Evolutionary conservation across 495 filamentous ascomycete genomes (phyloP), one percentile per base, ranked within the genome.

Genomic region (Podospora tetraspora): DNA sequence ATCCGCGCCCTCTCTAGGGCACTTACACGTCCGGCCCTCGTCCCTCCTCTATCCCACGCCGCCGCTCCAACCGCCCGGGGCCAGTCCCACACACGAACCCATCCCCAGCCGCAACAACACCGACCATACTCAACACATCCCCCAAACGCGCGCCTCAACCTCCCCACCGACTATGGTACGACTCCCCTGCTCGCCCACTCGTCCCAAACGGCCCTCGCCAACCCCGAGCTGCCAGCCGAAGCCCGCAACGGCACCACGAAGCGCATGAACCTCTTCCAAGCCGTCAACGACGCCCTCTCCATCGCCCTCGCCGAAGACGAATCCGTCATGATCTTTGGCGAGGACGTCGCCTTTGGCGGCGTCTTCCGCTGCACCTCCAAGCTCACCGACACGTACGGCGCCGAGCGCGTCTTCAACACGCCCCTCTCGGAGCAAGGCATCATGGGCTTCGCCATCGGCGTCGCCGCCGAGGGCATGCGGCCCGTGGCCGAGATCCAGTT

Each of bases 401-500:
- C 87, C 21, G 91, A 94, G 68, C 84, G 96, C 62, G 93, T 99
- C 30, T 99, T 99, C 83, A 99, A 99, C 77, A 98, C 96, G 23
- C 96, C 95, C 2, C 79, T 99, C 72, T 90, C 89, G 13, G 95
- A 99, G 73, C 95, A 98, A 78, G 95, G 95, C 1, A 96, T 99
- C 72, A 86, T 94, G 63, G 95, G 95, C 0, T 98, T 98, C 73
- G 96, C 90, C 12, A 92, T 97, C 73, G 95, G 95, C 2, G 86
- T 88, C 21, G 94, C 94, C 0, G 90, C 92, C 22, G 90, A 97
- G 79, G 95, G 95, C 7, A 92, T 97, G 91, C 91, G 90, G 63
- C 91, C 95, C 0, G 87, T 99, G 21, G 94, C 96, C 1, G 95
- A 99, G 80, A 95, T 99, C 63, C 95, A 99, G 79, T 99, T 99